These are phyloP conservation scores for Penicillium concentricum DNA, from an alignment of 2,329 filamentous ascomycete genomes.

Conservation along the genomic window DNA sequence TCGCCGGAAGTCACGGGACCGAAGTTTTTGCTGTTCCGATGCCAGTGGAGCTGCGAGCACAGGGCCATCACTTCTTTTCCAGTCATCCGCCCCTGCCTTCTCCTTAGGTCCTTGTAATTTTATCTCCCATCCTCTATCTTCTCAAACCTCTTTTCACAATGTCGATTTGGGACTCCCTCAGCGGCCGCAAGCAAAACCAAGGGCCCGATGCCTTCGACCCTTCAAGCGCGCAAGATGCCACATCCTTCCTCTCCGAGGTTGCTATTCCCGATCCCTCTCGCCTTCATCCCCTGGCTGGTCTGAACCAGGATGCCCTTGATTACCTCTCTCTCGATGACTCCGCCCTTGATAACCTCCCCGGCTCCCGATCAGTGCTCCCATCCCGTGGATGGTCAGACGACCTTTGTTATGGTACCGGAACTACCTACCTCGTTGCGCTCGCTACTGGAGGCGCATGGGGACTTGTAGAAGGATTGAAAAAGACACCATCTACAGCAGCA, in stretches of 20 bases:
- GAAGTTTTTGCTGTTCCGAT: conserved; percentile 40
- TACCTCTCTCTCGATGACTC: conserved; percentile 95
- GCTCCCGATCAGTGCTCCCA: conserved; percentile 81
- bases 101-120: conserved; percentile 24
- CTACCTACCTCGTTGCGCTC: conserved; percentile 87
- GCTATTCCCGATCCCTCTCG: conserved; percentile 80
- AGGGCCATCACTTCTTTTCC: conserved; percentile 17
- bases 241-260: conserved; percentile 77
- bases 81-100: conserved; percentile 20
- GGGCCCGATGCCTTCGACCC: conserved; percentile 66
- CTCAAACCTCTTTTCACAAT: conserved; percentile 38
- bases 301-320: conserved; percentile 90
- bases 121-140: conserved; percentile 22
- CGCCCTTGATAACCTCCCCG: conserved; percentile 79
- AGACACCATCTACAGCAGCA: conserved; percentile 66
- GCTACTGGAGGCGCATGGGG: conserved; percentile 88
- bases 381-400: conserved; percentile 98
- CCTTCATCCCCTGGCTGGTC: conserved; percentile 87
- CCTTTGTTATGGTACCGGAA: conserved; percentile 93
- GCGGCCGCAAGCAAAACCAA: conserved; percentile 59
- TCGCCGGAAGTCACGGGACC: conserved; percentile 34
- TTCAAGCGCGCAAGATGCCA: conserved; percentile 72
- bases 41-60: conserved; percentile 27
- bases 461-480: conserved; percentile 80
- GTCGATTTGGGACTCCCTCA: conserved; percentile 62